Conservation (phyloP, 257 asterid species). For the Rehmannia glutinosa region DNA sequence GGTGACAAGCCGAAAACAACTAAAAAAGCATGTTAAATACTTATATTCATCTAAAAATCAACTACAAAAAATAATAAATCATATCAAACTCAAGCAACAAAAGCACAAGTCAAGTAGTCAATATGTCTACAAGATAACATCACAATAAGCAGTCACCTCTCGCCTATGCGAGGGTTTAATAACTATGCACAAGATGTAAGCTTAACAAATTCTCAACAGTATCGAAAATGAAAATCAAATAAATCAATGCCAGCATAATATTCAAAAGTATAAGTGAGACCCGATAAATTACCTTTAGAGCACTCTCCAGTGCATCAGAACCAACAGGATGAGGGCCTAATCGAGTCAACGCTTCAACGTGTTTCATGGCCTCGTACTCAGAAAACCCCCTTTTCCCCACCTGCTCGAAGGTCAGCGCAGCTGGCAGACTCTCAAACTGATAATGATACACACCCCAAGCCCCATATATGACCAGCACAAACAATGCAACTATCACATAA, state of each 20-base stretch:
- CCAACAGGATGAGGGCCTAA: conserved; percentile 94
- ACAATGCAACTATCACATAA: conserved; percentile 53
- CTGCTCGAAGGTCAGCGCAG: conserved; percentile 48
- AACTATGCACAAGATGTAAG: background rate
- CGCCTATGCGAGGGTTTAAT: too few relatives aligned
- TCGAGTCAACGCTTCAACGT: conserved; percentile 60
- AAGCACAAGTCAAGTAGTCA: too few relatives aligned
- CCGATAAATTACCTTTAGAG: conserved; percentile 57
- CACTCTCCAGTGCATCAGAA: conserved; percentile 63
- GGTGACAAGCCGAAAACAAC: too few relatives aligned
- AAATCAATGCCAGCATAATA: background rate
- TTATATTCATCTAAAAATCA: too few relatives aligned
- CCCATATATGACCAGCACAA: conserved; percentile 60
- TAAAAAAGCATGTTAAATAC: too few relatives aligned
- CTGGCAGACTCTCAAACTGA: conserved; percentile 68
- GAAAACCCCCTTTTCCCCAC: conserved; percentile 95
- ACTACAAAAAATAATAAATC: too few relatives aligned
- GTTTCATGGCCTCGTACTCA: conserved; percentile 81
- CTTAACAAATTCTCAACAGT: background rate
- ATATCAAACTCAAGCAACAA: too few relatives aligned
- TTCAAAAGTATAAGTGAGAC: background rate
- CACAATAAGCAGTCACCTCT: too few relatives aligned
- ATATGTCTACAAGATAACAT: too few relatives aligned
- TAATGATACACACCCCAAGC: conserved; percentile 70
- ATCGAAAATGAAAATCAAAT: background rate